Base-by-base conservation (phyloP, 768 basidiomycete genomes). In the Lactarius tabidus region DNA sequence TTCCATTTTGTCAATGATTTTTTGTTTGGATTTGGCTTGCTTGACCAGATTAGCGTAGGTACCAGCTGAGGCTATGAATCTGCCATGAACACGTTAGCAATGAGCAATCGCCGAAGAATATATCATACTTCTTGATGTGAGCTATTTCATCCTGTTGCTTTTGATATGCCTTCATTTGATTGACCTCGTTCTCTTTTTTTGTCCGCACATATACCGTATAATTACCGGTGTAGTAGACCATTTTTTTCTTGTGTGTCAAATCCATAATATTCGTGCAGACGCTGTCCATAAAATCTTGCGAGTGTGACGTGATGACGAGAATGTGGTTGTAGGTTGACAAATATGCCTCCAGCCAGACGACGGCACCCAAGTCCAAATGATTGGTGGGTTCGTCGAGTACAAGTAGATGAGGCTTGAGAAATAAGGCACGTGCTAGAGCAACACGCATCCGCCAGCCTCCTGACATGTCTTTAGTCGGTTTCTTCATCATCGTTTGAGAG, bases 1-100 rank as follows among this genome's bases (percentile, higher is more conserved):
- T 82, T 99, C 97, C 96, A 99, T 99, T 85, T 99, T 99, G 83
- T 99, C 96, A 78, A 99, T 96, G 69, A 99, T 98, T 85, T 99
- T 99, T 78, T 99, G 96, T 77, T 99, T 99, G 58, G 95, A 98
- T 80, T 99, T 98, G 70, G 96, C 96, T 77, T 99, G 96, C 73
- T 89, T 93, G 72, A 99, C 96, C 70, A 99, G 85, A 77, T 99
- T 99, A 71, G 96, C 97, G 75, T 98, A 99, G 39, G 96, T 99
- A 85, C 96, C 96, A 39, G 96, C 96, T n/a, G 93, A 95, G 8
- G 97, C 93, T 70, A 98, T 98, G 84, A 98, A 98, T 74, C 94
- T 89, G 36, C 23, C 33, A 41, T 56, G 15, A n/a, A 41, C 29
- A 41, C 7, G 48, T 65, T 33, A 65, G 54, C 28, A 38, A 31